Percentiles rank a stretch among this genome's conserved stretches.
These are phyloP conservation scores for Lumnitzera racemosa DNA, from an alignment of 345 rosid species.

Conservation along the genomic window DNA sequence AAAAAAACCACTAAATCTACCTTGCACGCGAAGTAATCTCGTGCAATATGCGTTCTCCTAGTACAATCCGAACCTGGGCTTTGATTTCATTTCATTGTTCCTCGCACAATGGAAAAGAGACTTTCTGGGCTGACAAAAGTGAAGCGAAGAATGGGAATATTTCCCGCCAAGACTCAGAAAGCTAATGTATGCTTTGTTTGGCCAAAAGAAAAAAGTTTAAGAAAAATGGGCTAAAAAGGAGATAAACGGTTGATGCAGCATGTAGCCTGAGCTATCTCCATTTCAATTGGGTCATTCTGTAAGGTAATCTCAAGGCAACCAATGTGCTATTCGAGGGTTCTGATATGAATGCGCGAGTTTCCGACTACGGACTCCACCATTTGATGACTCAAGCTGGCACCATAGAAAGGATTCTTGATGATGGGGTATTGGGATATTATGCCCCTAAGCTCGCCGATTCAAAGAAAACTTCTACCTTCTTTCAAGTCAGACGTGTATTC, in stretches of 20 bases:
- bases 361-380: constrained; percentile 90
- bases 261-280: constrained; percentile 98
- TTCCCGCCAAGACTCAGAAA: too few species aligned
- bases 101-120: too few species aligned
- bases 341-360: constrained; percentile 86
- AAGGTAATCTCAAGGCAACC: constrained; percentile 88
- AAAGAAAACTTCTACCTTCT: constrained; percentile 78
- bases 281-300: constrained; percentile 91
- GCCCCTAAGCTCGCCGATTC: constrained; percentile 90
- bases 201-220: too few species aligned
- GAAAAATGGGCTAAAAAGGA: too few species aligned
- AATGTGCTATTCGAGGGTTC: constrained; percentile 78
- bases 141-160: too few species aligned
- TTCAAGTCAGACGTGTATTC: constrained; percentile 94
- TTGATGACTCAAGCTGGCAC: constrained; percentile 97
- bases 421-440: constrained; percentile 84
- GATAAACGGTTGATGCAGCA: constrained; percentile 74
- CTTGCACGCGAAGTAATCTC: not conserved
- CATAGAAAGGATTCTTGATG: constrained; percentile 81
- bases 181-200: too few species aligned
- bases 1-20: not conserved
- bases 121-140: too few species aligned
- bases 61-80: too few species aligned
- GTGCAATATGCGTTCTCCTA: too few species aligned
- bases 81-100: too few species aligned